Conservation (phyloP, 306 rosid species). For the Pterocarpus macrocarpus region DNA sequence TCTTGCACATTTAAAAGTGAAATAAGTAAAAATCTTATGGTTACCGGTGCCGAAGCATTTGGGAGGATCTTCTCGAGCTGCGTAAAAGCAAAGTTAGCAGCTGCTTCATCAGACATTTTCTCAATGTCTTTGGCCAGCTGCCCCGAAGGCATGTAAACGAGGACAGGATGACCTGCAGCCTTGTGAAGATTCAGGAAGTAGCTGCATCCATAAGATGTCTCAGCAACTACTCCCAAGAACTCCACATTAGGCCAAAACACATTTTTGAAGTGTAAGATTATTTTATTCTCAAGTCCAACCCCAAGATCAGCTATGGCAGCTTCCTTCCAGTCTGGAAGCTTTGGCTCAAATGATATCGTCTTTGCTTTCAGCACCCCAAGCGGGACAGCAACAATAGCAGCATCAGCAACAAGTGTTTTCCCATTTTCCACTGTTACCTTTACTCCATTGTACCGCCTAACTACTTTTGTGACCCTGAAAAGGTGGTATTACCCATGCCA, state of each 20-base stretch:
- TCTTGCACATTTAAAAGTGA: background rate
- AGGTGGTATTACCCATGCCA: slow-evolving; percentile 31
- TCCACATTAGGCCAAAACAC: slow-evolving; percentile 99
- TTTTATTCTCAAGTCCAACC: slow-evolving; percentile 92
- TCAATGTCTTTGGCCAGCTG: slow-evolving; percentile 96
- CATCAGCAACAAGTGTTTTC: slow-evolving; percentile 87
- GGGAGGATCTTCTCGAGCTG: slow-evolving; percentile 95
- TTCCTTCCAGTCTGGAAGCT: slow-evolving; percentile 98
- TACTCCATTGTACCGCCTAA: slow-evolving; percentile 79
- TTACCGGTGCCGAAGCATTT: slow-evolving; percentile 92
- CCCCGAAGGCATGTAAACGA: slow-evolving; percentile 99
- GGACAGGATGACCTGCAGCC: slow-evolving; percentile 91
- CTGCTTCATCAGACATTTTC: slow-evolving; percentile 99
- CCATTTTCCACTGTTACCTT: slow-evolving; percentile 82
- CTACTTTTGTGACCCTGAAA: slow-evolving; percentile 84
- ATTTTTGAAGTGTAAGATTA: slow-evolving; percentile 85
- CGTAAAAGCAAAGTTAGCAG: slow-evolving; percentile 79
- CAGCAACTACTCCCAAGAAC: slow-evolving; percentile 97
- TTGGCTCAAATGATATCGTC: slow-evolving; percentile 82
- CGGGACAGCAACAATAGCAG: slow-evolving; percentile 85
- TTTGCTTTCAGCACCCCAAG: slow-evolving; percentile 94
- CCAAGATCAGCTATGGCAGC: slow-evolving; percentile 90
- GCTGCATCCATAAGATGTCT: slow-evolving; percentile 94
- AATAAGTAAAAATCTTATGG: background rate
- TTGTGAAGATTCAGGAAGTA: slow-evolving; percentile 99